Evolutionary conservation across 345 rosid species (phyloP), one percentile per base, ranked within the genome.

Genomic region (Combretum micranthum): DNA sequence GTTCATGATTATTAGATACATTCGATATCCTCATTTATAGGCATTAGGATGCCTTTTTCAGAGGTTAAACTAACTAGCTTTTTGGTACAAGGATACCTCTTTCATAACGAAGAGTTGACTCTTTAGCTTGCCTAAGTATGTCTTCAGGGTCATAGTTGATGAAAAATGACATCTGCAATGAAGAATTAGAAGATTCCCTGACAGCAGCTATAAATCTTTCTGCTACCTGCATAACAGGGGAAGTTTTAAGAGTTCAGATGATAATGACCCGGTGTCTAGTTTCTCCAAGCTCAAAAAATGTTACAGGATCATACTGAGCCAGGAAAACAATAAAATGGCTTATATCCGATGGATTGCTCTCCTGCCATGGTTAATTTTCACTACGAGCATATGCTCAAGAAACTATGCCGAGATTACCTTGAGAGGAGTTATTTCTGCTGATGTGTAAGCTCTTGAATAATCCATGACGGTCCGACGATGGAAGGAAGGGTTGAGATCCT

Each of bases 121-220:
- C 81, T 11, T 20, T 37, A 25, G 89, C 94, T 66, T 86, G 89
- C 48, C 64, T 68, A 15, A 81, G 56, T 65, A 86, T 83, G 56
- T 86, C 85, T 44, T 75, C 57, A 12, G 57, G 50, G 44, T 77
- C 56, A 47, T 61, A 77, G 65, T 59, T 70, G 62, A 86, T 80
- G 61, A 86, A 86, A 66, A 83, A 83, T 15, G 80, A 76, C 94
- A 86, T 86, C 43, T 71, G 47, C 70, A 73, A 6, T 13, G 74
- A 61, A 57, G 68, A 63, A 12, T 43, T 53, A 4, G 76, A 79
- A 50, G 80, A 75, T 63, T 86, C 80, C 15, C 13, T 16, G 6
- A 83, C 77, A 0, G 77, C 81, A 26, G 67, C 66, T 64, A 86
- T 64, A 48, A 86, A 64, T 37, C 71, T 62, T 50, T 81, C 79